A percentile compares a stretch with the other conserved stretches of the same genome.
Conservation (phyloP, 805 yeast genomes). For the Teunomyces atbi region DNA sequence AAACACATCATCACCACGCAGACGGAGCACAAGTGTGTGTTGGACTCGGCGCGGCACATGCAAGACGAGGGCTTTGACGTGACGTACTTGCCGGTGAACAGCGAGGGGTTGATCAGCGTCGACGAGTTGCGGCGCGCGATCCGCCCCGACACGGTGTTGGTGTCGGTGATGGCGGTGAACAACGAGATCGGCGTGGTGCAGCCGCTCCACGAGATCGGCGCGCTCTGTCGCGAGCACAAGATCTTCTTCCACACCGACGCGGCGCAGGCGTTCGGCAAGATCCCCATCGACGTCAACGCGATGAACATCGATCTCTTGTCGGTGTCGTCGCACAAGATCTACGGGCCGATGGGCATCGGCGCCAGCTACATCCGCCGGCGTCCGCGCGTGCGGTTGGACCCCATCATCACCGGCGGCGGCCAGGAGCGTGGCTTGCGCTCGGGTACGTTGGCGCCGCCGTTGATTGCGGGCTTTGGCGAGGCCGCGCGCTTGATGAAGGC, state of each 20-base stretch:
- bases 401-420: constrained; percentile 96
- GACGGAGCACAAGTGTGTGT: constrained; percentile 98
- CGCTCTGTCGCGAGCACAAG: constrained; percentile 79
- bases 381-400: constrained; percentile 96
- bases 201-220: constrained; percentile 92
- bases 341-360: constrained; percentile 98
- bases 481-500: constrained; percentile 80
- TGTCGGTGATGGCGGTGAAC: constrained; percentile 95
- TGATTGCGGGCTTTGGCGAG: constrained; percentile 94
- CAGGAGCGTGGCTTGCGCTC: constrained; percentile 98
- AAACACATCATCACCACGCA: constrained; percentile 93
- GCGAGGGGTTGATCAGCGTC: constrained; percentile 76
- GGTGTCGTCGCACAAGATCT: constrained; percentile 92
- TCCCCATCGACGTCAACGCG: constrained; percentile 88
- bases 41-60: constrained; percentile 91
- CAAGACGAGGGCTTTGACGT: constrained; percentile 97
- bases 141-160: constrained; percentile 86
- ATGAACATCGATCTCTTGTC: constrained; percentile 92
- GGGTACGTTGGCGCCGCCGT: constrained; percentile 96
- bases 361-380: constrained; percentile 95
- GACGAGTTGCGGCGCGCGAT: constrained; percentile 79
- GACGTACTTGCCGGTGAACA: constrained; percentile 82
- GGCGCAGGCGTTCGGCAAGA: constrained; percentile 96
- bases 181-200: constrained; percentile 98
- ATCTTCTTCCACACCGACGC: constrained; percentile 97